Evolutionary conservation across 1,139 yeast genomes (phyloP).

Genomic region (Pichia sorboxylosa): DNA sequence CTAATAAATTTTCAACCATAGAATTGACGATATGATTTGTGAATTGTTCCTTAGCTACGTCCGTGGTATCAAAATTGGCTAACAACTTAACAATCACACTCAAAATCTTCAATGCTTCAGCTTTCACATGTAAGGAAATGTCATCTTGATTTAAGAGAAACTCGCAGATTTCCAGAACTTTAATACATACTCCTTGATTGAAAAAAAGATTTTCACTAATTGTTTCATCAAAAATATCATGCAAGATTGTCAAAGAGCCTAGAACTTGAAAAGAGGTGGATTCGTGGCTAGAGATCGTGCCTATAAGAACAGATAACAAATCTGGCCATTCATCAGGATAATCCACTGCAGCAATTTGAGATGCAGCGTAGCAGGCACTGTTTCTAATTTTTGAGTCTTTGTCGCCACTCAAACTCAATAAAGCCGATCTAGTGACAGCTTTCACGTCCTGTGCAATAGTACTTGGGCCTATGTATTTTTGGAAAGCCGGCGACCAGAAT

Average conservation of each 20-base stretch:
- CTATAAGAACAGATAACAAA: constrained; percentile 40
- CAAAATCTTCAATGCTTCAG: constrained; percentile 41
- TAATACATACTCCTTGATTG: constrained; percentile 53
- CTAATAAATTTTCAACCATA: constrained; percentile 17
- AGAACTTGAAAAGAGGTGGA: constrained; percentile 30
- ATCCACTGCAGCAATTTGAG: constrained; percentile 80
- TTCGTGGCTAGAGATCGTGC: constrained; percentile 23
- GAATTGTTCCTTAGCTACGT: constrained; percentile 14
- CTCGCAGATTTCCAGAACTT: constrained; percentile 38
- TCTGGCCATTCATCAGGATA: constrained; percentile 96
- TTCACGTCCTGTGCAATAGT: constrained; percentile 42
- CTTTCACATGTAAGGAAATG: constrained; percentile 27
- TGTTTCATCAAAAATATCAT: constrained; percentile 75
- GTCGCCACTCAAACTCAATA: constrained; percentile 43
- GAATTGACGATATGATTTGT: constrained; percentile 12
- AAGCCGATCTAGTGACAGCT: constrained; percentile 33
- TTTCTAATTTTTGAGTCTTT: constrained; percentile 51
- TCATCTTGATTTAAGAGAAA: constrained; percentile 27
- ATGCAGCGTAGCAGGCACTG: constrained; percentile 63
- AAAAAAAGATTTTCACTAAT: constrained; percentile 81
- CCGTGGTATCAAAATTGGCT: constrained; percentile 35
- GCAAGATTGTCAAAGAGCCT: constrained; percentile 62
- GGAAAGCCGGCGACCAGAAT: constrained; percentile 82
- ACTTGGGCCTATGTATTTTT: constrained; percentile 53
- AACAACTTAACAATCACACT: constrained; percentile 42